Evolutionary conservation across 345 rosid species (phyloP).

Genomic region (Balakata baccata): DNA sequence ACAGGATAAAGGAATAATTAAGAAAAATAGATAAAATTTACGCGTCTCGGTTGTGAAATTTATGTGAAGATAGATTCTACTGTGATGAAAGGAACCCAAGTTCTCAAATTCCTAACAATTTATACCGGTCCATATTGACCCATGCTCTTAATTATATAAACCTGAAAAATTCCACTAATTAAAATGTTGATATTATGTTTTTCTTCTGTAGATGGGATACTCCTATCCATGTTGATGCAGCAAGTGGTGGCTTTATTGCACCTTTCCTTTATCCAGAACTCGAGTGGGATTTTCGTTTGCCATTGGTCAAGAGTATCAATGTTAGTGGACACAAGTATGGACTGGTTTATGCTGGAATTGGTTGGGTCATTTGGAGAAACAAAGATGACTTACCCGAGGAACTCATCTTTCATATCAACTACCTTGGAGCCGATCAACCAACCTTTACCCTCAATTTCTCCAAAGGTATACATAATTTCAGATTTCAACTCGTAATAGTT

Average conservation of each 20-base stretch:
- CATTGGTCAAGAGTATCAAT: constrained; percentile 31
- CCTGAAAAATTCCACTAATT: too few relatives aligned
- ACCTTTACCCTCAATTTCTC: constrained; percentile 34
- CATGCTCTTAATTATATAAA: too few relatives aligned
- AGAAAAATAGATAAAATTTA: too few relatives aligned
- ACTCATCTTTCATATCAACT: constrained; percentile 29
- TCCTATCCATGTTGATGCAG: constrained; percentile 30
- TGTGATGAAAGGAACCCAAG: too few relatives aligned
- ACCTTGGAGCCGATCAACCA: constrained; percentile 32
- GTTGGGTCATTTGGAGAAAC: constrained; percentile 32
- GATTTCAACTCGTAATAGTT: too few relatives aligned
- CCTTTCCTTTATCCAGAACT: constrained; percentile 26
- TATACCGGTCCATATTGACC: too few relatives aligned
- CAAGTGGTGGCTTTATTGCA: constrained; percentile 32
- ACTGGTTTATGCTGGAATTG: constrained; percentile 28
- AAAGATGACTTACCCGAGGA: constrained; percentile 30
- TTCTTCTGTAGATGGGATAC: constrained; percentile 23
- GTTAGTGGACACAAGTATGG: constrained; percentile 35
- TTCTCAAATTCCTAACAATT: too few relatives aligned
- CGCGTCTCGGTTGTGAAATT: too few relatives aligned
- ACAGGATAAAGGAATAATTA: too few relatives aligned
- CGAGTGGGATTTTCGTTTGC: constrained; percentile 31
- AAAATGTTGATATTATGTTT: not conserved
- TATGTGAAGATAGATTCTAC: too few relatives aligned
- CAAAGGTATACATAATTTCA: constrained; percentile 18